Conservation (phyloP, 495 filamentous ascomycete genomes). For the Xylaria curta region DNA sequence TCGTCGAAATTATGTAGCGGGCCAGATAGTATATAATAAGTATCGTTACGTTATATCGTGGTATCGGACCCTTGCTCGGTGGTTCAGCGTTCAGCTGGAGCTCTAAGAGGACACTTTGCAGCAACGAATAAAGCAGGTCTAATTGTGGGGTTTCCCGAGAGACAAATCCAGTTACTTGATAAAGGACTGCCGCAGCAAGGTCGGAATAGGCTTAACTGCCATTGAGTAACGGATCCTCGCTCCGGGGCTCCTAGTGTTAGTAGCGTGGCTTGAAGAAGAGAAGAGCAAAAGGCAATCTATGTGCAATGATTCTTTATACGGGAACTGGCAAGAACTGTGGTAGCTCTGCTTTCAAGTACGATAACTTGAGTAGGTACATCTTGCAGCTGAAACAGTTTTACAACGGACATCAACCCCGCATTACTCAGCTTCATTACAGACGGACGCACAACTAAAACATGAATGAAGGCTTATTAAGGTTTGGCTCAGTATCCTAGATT, state of each 20-base stretch:
- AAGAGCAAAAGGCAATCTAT: not conserved
- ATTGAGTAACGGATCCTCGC: slow-evolving; percentile 4
- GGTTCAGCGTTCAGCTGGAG: slow-evolving; percentile 4
- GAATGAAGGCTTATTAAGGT: not conserved
- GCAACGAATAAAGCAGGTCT: slow-evolving; percentile 24
- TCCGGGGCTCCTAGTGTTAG: slow-evolving; percentile 1
- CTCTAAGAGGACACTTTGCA: slow-evolving; percentile 43
- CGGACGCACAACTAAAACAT: too few species aligned
- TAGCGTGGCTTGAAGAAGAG: not conserved
- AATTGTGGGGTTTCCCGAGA: slow-evolving; percentile 35
- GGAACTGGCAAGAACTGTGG: too few species aligned
- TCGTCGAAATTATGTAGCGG: not conserved
- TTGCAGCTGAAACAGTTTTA: not conserved
- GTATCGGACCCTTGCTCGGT: not conserved
- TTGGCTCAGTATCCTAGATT: not conserved
- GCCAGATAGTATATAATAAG: not conserved
- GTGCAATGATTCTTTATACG: not conserved
- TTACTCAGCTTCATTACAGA: not conserved
- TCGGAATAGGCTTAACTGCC: slow-evolving; percentile 19
- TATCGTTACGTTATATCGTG: not conserved
- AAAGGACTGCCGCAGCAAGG: slow-evolving; percentile 8
- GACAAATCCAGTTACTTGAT: not conserved
- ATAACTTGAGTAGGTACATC: not conserved
- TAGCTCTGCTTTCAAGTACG: too few species aligned
- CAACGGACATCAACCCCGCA: not conserved